Conservation (phyloP, 352 stramenopile species). For the Pythium monospermum region DNA sequence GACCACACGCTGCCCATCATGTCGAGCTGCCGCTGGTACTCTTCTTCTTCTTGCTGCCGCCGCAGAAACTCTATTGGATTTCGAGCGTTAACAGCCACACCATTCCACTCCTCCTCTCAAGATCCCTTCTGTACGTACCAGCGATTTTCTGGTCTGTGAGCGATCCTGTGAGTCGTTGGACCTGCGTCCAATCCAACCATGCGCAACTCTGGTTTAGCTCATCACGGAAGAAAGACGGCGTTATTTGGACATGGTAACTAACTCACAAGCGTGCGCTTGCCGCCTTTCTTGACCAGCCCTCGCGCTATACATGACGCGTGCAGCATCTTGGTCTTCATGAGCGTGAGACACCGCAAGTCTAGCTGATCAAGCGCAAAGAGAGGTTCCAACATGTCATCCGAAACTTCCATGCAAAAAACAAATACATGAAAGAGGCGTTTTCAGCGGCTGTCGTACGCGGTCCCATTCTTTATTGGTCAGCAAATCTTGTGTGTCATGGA, state of each 20-base stretch:
- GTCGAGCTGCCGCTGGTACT: slow-evolving; percentile 68
- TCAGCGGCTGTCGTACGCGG: no score
- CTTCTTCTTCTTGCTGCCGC: slow-evolving; percentile 52
- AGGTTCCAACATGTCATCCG: no score
- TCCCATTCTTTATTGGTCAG: slow-evolving; percentile 69
- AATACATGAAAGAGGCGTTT: no score
- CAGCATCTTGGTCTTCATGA: slow-evolving; percentile 85
- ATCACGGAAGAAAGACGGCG: not conserved
- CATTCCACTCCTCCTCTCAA: not conserved
- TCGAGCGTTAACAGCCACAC: no score
- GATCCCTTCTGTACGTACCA: slow-evolving; percentile 23
- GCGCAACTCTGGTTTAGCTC: not conserved
- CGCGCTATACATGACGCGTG: slow-evolving; percentile 70
- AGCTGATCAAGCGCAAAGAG: slow-evolving; percentile 28
- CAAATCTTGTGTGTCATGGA: slow-evolving; percentile 63
- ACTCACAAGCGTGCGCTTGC: slow-evolving; percentile 49
- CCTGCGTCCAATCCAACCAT: slow-evolving; percentile 6
- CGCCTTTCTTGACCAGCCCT: slow-evolving; percentile 53
- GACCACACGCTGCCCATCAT: slow-evolving; percentile 82
- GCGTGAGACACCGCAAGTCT: slow-evolving; percentile 68
- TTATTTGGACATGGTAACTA: not conserved
- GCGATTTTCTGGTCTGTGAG: slow-evolving; percentile 54
- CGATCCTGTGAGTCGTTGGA: slow-evolving; percentile 48
- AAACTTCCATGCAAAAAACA: not conserved
- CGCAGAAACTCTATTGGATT: slow-evolving; percentile 42